phyloP scores from a whole-genome alignment of 441 rosid genomes.

The Brassica hybrid region DNA sequence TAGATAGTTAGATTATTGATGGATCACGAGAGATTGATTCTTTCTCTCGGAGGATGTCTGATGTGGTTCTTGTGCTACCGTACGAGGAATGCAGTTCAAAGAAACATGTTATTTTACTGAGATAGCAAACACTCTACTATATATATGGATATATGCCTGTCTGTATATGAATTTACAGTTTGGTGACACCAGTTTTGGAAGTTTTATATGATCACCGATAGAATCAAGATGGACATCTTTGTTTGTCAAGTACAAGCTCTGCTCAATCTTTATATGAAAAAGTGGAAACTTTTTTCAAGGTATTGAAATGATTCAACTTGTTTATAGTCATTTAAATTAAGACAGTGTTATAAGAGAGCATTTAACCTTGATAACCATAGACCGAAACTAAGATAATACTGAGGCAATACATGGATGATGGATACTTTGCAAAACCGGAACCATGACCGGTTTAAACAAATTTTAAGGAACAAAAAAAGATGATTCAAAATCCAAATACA shows the following conservation, averaged over 20 bases:
- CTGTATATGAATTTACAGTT: not conserved
- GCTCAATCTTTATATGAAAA: not conserved
- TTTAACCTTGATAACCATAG: not conserved
- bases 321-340: not conserved
- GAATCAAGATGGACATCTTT: not conserved
- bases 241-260: constrained; percentile 2
- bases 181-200: not conserved
- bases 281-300: not conserved
- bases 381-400: not conserved
- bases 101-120: too few species aligned
- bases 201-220: not conserved
- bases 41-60: not conserved
- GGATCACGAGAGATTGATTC: not conserved
- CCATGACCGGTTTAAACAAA: constrained; percentile 2
- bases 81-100: not conserved
- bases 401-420: not conserved
- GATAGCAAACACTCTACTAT: not conserved
- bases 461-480: not conserved
- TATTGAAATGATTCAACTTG: not conserved
- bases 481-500: constrained; percentile 22
- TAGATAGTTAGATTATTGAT: not conserved
- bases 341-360: not conserved
- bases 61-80: constrained; percentile 3
- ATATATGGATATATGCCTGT: constrained; percentile 4
- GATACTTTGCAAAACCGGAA: constrained; percentile 10